Evolutionary conservation across 345 rosid species (phyloP).

Genomic region (Viola odorata): DNA sequence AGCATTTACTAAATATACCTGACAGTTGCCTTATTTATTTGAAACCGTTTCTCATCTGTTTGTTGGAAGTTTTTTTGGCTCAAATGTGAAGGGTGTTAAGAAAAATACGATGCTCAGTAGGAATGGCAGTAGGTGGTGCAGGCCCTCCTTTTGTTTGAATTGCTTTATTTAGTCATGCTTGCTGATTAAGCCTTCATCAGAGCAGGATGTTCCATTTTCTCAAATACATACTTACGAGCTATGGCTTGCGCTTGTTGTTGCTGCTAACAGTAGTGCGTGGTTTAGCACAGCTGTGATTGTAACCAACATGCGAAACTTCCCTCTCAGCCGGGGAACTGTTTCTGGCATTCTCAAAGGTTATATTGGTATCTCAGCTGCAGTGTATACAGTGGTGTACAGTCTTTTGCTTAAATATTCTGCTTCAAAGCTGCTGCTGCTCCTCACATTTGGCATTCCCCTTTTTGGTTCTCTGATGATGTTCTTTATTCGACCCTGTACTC

Average conservation of each 20-base stretch:
- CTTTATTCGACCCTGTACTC: conserved; percentile 72
- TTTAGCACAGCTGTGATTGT: conserved; percentile 80
- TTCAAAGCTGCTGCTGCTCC: conserved; percentile 52
- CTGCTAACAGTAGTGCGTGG: conserved; percentile 80
- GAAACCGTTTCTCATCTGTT: neutral
- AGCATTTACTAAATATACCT: too few relatives aligned
- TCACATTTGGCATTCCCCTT: conserved; percentile 69
- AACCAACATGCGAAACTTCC: conserved; percentile 93
- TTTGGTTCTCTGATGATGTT: conserved; percentile 61
- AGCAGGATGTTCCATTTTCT: neutral
- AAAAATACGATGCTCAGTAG: too few relatives aligned
- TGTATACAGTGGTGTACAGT: conserved; percentile 67
- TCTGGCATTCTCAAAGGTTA: conserved; percentile 87
- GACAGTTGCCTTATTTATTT: too few relatives aligned
- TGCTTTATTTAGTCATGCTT: neutral
- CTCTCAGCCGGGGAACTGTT: conserved; percentile 74
- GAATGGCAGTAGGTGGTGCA: too few relatives aligned
- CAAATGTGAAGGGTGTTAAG: neutral
- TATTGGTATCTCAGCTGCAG: conserved; percentile 71
- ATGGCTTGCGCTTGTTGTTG: conserved; percentile 68
- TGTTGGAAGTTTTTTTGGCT: neutral
- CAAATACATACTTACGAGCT: conserved; percentile 35
- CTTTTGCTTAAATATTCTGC: conserved; percentile 54
- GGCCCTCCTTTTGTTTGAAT: neutral
- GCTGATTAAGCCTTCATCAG: neutral